Conservation (phyloP, 1,284 basidiomycete species). For the Ceratobasidium sp. region DNA sequence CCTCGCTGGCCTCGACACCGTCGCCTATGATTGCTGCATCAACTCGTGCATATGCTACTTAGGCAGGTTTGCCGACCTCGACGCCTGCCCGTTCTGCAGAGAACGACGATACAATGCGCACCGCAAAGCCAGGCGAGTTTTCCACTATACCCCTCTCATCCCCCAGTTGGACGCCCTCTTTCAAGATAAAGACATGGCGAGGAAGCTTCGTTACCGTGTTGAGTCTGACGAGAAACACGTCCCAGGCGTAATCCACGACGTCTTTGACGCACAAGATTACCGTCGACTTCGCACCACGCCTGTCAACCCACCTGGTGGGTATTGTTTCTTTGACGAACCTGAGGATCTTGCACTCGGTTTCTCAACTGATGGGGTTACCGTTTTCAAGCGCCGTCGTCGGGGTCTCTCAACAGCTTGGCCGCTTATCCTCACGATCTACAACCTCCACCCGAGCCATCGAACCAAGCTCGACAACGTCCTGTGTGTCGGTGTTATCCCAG, state of each 20-base stretch:
- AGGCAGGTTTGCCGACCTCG: constrained; percentile 25
- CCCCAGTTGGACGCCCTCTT: constrained; percentile 43
- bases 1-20: constrained; percentile 15
- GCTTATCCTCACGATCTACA: constrained; percentile 49
- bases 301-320: constrained; percentile 10
- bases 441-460: constrained; percentile 47
- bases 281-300: constrained; percentile 18
- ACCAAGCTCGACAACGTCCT: constrained; percentile 45
- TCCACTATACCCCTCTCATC: constrained; percentile 49
- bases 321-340: constrained; percentile 55
- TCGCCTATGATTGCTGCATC: constrained; percentile 47
- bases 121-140: constrained; percentile 32
- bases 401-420: constrained; percentile 56
- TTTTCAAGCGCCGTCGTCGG: constrained; percentile 57
- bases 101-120: constrained; percentile 20
- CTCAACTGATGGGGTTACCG: constrained; percentile 60
- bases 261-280: constrained; percentile 50
- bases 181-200: constrained; percentile 45
- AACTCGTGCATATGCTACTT: constrained; percentile 50
- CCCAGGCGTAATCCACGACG: constrained; percentile 50
- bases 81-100: constrained; percentile 45
- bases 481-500: constrained; percentile 49
- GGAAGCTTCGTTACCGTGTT: constrained; percentile 53
- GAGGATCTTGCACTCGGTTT: constrained; percentile 58
- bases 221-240: constrained; percentile 48